Conservation (phyloP, 208 protist species). For the Leishmania gerbilli region DNA sequence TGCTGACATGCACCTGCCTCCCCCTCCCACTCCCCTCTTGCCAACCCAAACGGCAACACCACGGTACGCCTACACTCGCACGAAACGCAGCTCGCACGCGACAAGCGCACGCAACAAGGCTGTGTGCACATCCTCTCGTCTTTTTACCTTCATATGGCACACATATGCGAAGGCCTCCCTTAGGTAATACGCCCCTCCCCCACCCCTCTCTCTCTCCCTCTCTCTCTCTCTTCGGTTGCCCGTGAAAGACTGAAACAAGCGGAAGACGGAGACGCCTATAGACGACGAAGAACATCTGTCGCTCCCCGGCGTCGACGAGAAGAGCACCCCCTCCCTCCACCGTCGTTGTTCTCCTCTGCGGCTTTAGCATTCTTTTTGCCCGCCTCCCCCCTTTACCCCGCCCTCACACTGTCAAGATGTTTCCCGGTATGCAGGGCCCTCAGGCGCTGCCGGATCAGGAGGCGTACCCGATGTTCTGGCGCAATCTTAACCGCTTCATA, state of each 20-base stretch:
- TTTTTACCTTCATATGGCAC: background rate
- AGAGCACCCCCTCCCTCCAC: background rate
- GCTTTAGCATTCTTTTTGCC: no score
- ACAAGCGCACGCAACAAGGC: background rate
- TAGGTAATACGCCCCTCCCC: background rate
- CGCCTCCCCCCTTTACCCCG: no score
- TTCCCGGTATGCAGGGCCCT: constrained; percentile 74
- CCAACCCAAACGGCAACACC: background rate
- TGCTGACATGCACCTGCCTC: background rate
- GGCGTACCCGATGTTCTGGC: constrained; percentile 72
- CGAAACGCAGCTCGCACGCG: background rate
- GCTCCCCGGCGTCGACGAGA: background rate
- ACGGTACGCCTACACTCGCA: background rate
- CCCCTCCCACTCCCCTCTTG: background rate
- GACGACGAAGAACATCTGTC: background rate
- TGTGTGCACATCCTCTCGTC: background rate
- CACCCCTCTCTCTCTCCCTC: no score
- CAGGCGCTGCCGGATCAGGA: constrained; percentile 72
- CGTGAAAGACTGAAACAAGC: background rate
- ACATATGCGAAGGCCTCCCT: background rate
- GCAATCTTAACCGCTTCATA: constrained; percentile 73
- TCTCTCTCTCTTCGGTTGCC: background rate
- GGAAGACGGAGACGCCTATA: background rate
- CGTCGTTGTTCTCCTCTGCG: background rate
- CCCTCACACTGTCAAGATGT: constrained; percentile 40